Conservation (phyloP, 1,284 basidiomycete genomes). For the Ceratobasidium sp. region DNA sequence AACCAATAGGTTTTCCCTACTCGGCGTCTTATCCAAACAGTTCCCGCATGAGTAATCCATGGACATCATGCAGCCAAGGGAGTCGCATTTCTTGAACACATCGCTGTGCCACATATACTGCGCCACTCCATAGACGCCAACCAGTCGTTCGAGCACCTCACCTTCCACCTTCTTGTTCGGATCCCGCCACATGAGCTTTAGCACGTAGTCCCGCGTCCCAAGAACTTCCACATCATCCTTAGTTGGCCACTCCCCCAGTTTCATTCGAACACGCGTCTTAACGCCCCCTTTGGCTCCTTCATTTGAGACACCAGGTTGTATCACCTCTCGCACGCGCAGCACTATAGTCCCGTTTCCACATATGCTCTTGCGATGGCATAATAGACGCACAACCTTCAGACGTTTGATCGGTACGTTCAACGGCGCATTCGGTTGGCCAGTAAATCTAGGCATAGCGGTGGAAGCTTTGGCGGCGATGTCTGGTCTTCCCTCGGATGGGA, state of each 20-base stretch:
- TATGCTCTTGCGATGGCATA: slow-evolving; percentile 30
- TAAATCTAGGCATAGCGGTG: neutral
- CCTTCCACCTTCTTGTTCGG: slow-evolving; percentile 3
- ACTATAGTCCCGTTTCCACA: slow-evolving; percentile 23
- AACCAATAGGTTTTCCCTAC: neutral
- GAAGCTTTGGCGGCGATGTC: neutral
- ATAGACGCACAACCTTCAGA: slow-evolving; percentile 16
- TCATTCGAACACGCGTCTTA: neutral
- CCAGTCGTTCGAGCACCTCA: slow-evolving; percentile 11
- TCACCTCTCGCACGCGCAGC: slow-evolving; percentile 22
- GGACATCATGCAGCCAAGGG: neutral
- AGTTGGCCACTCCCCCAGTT: neutral
- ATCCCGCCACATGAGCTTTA: slow-evolving; percentile 38
- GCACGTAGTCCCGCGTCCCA: slow-evolving; percentile 10
- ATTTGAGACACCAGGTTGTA: neutral
- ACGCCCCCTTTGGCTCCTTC: neutral
- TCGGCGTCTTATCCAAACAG: slow-evolving; percentile 15
- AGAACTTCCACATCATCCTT: neutral
- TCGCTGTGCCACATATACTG: slow-evolving; percentile 35
- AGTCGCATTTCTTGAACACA: neutral
- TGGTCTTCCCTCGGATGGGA: neutral
- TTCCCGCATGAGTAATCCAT: neutral
- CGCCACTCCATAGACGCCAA: slow-evolving; percentile 13
- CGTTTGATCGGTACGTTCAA: neutral
- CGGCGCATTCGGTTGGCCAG: neutral